Percentiles rank a stretch among this genome's conserved stretches.
phyloP scores from a whole-genome alignment of 345 rosid genomes.

The Trapa bicornis region DNA sequence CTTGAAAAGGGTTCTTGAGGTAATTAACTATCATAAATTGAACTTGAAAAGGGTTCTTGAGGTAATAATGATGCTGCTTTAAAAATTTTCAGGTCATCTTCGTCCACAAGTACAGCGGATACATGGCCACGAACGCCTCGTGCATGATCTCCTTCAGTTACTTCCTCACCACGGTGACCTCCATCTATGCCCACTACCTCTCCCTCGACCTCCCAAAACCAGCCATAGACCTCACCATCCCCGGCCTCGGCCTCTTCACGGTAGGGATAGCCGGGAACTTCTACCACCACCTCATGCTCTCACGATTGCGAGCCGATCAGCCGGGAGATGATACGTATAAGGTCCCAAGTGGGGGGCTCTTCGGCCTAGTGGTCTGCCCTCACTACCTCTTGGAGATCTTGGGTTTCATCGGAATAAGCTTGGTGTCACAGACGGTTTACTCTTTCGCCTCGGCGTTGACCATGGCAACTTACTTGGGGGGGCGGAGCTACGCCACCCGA shows the following conservation, averaged over 20 bases:
- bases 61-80: no score
- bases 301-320: conserved; percentile 26
- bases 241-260: conserved; percentile 36
- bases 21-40: not conserved
- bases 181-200: conserved; percentile 10
- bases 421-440: conserved; percentile 47
- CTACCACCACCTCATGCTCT: conserved; percentile 62
- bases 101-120: conserved; percentile 19
- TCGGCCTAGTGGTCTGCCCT: conserved; percentile 48
- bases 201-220: conserved; percentile 11
- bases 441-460: conserved; percentile 25
- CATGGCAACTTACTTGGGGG: conserved; percentile 30
- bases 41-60: no score
- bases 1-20: conserved; percentile 57
- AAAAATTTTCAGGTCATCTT: conserved; percentile 4
- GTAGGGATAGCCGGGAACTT: conserved; percentile 58
- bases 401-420: conserved; percentile 38
- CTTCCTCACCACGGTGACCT: conserved; percentile 1
- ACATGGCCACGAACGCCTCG: conserved; percentile 7
- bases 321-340: conserved; percentile 33
- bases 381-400: conserved; percentile 67
- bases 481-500: conserved; percentile 52
- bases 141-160: conserved; percentile 10
- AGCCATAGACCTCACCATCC: conserved; percentile 19
- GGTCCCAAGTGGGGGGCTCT: conserved; percentile 57